Evolutionary conservation across 2,329 filamentous ascomycete genomes (phyloP), one percentile per base, ranked within the genome.

Genomic region (Cordyceps militaris): DNA sequence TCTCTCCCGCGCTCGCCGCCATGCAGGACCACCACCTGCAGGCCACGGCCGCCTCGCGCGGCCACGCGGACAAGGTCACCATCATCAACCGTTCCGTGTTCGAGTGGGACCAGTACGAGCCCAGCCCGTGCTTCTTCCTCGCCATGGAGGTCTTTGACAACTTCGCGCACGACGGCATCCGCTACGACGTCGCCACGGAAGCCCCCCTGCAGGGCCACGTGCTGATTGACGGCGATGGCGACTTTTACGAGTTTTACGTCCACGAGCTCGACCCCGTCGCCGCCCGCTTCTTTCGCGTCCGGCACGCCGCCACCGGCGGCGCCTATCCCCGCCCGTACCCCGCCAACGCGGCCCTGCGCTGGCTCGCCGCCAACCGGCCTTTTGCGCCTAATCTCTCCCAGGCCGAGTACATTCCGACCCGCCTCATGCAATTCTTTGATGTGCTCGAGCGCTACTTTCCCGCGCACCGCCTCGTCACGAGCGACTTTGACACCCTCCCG

Each of bases 131-230:
- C 76, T 99, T 96, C 79, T 97, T 99, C 78, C 83, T 99, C 43
- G 94, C 93, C 46, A 88, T 99, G 73, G 94, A 99, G 74, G 94
- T 99, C 63, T 96, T 97, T 68, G 94, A 99, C 77, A 99, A 99
- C 75, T 97, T 99, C 70, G 86, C 91, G 36, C 95, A 99, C 76
- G 94, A 99, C 74, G 83, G 87, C 59, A 85, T 99, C 61, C 92
- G 95, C 62, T 99, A 97, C 75, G 88, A 97, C 73, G 79, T 87
- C 11, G 73, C 79, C 60, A 95, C 91, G 11, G 89, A 91, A 69
- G 78, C 87, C 63, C 89, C 93, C 0, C 81, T 96, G 56, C 95
- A 99, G 75, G 91, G 91, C 51, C 86, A 86, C 61, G 92, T 97
- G 14, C 79, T 99, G 40, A 87, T 99, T 67, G 91, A 96, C 69